Evolutionary conservation across 805 yeast genomes (phyloP).

Genomic region (Wickerhamomyces chaumierensis): DNA sequence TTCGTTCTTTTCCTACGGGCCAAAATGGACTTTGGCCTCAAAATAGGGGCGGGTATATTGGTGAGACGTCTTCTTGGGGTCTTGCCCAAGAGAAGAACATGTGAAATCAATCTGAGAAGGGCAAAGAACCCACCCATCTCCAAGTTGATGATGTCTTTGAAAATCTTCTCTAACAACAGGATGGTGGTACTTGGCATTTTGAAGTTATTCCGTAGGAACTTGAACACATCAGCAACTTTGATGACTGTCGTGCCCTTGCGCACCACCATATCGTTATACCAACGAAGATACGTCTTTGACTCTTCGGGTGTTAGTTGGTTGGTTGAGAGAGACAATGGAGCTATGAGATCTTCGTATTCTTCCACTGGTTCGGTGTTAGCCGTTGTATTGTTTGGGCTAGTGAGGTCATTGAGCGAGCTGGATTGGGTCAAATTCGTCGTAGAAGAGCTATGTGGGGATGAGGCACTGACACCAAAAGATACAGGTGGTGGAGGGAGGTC

Average conservation of each 20-base stretch:
- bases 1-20: slow-evolving; percentile 40
- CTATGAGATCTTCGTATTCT: slow-evolving; percentile 26
- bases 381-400: too few species aligned
- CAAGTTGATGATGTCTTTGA: slow-evolving; percentile 43
- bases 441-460: background rate
- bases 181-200: slow-evolving; percentile 42
- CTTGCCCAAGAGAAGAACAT: slow-evolving; percentile 38
- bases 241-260: slow-evolving; percentile 60
- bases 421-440: background rate
- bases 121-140: slow-evolving; percentile 91
- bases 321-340: slow-evolving; percentile 55
- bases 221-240: slow-evolving; percentile 64
- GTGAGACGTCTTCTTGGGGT: slow-evolving; percentile 46
- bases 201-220: slow-evolving; percentile 62
- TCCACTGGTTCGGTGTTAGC: slow-evolving; percentile 9
- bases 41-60: slow-evolving; percentile 48
- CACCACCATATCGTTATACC: slow-evolving; percentile 82
- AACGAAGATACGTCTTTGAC: slow-evolving; percentile 73
- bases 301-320: slow-evolving; percentile 69
- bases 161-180: slow-evolving; percentile 38
- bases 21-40: slow-evolving; percentile 71
- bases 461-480: slow-evolving; percentile 32
- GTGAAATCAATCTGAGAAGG: slow-evolving; percentile 67
- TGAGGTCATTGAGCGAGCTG: too few species aligned
- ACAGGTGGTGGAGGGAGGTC: slow-evolving; percentile 37